Evolutionary conservation across 176 grass and related monocot genomes (phyloP).

Genomic region (Leersia perrieri): DNA sequence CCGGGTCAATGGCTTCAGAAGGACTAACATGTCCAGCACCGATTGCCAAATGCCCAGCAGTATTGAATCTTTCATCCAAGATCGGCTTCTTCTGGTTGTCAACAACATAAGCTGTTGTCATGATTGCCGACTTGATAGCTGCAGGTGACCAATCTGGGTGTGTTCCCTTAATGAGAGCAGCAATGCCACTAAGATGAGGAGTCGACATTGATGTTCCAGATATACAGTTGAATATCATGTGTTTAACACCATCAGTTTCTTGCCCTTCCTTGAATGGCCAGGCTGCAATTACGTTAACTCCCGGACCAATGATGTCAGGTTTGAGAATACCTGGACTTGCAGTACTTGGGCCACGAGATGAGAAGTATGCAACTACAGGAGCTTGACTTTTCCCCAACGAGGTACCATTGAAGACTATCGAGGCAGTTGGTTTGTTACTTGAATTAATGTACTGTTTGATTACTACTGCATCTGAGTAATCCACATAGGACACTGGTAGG

Average conservation of each 20-base stretch:
- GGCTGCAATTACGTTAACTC: conserved; percentile 45
- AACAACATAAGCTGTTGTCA: conserved; percentile 31
- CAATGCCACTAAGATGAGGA: conserved; percentile 54
- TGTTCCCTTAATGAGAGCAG: conserved; percentile 36
- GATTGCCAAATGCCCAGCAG: conserved; percentile 19
- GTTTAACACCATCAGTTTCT: rapidly evolving
- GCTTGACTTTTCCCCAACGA: conserved; percentile 9
- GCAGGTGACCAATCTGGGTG: conserved; percentile 46
- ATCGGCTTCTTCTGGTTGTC: conserved; percentile 17
- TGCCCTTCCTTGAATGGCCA: too few species aligned
- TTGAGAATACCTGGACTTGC: conserved; percentile 34
- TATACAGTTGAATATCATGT: conserved; percentile 7
- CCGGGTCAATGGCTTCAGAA: conserved; percentile 19
- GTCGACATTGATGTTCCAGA: conserved; percentile 47
- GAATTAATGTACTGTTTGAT: conserved; percentile 11
- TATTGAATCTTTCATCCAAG: conserved; percentile 13
- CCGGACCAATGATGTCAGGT: conserved; percentile 43
- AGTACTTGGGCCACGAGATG: conserved; percentile 43
- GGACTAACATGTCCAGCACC: conserved; percentile 50
- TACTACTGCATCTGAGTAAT: background rate
- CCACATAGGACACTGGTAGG: conserved; percentile 38
- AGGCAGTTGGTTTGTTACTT: background rate
- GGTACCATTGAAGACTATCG: conserved; percentile 41
- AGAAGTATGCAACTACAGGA: conserved; percentile 44
- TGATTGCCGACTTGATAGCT: conserved; percentile 43